Evolutionary conservation across 768 basidiomycete genomes (phyloP).

Genomic region (Austroboletus eburneus): DNA sequence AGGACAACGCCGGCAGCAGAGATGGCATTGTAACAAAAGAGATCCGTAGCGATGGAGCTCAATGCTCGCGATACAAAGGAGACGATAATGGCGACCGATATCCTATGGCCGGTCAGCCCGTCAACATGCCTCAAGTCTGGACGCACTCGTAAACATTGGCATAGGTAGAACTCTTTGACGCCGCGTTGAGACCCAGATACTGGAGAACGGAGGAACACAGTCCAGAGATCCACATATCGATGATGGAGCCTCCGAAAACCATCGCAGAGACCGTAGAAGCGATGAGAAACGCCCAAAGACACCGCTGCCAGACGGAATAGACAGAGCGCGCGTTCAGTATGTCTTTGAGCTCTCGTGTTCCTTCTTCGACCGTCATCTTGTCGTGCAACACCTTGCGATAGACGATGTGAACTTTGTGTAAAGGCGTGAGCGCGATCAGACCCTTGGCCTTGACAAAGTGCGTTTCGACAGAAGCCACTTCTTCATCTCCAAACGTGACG

Average conservation of each 20-base stretch:
- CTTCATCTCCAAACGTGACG: conserved; percentile 75
- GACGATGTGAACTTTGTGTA: conserved; percentile 78
- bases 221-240: conserved; percentile 84
- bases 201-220: conserved; percentile 64
- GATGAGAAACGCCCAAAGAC: conserved; percentile 70
- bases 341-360: conserved; percentile 59
- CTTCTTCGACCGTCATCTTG: conserved; percentile 67
- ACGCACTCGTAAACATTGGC: conserved; percentile 95
- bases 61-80: conserved; percentile 78
- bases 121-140: background rate
- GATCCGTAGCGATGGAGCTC: conserved; percentile 65
- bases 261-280: conserved; percentile 80
- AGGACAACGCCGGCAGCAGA: conserved; percentile 89
- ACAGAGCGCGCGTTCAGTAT: conserved; percentile 62
- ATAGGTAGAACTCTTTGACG: conserved; percentile 83
- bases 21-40: conserved; percentile 89
- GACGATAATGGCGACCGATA: conserved; percentile 79
- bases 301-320: conserved; percentile 64
- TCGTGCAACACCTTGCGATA: conserved; percentile 89
- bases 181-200: conserved; percentile 77
- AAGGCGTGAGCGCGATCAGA: conserved; percentile 73
- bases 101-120: conserved; percentile 40
- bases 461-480: conserved; percentile 69
- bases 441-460: conserved; percentile 83
- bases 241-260: conserved; percentile 74